phyloP scores from a whole-genome alignment of 345 rosid species.

The Atalantia buxifolia region DNA sequence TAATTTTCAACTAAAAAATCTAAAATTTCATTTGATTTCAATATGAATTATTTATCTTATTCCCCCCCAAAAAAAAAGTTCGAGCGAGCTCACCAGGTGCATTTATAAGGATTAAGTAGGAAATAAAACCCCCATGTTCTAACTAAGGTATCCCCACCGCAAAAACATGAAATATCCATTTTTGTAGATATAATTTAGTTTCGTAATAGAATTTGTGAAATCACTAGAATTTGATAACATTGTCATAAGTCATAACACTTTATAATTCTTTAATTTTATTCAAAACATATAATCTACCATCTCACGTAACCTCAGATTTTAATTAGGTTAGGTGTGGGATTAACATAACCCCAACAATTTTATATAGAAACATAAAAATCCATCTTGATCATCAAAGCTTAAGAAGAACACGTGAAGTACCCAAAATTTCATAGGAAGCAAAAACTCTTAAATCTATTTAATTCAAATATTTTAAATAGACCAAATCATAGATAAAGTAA shows the following conservation, averaged over 20 bases:
- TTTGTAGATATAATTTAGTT: background rate
- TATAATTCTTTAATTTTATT: no score
- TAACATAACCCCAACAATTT: background rate
- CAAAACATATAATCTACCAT: background rate
- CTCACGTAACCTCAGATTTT: background rate
- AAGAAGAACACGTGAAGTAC: background rate
- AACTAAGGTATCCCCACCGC: no score
- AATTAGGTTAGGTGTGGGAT: background rate
- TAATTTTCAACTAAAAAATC: background rate
- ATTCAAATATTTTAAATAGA: no score
- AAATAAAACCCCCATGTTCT: no score
- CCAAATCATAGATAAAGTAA: background rate
- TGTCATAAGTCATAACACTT: background rate
- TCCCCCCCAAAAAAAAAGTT: no score
- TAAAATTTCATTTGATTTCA: background rate
- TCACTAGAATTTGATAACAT: background rate
- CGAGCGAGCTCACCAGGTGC: no score
- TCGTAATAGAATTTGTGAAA: background rate
- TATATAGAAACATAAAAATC: background rate
- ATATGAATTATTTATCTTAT: no score
- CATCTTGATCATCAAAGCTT: background rate
- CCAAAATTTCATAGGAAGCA: background rate
- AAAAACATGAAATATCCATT: no score
- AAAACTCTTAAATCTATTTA: background rate
- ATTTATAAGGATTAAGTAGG: no score